Evolutionary conservation across 345 rosid genomes (phyloP).

Genomic region (Abelmoschus esculentus): DNA sequence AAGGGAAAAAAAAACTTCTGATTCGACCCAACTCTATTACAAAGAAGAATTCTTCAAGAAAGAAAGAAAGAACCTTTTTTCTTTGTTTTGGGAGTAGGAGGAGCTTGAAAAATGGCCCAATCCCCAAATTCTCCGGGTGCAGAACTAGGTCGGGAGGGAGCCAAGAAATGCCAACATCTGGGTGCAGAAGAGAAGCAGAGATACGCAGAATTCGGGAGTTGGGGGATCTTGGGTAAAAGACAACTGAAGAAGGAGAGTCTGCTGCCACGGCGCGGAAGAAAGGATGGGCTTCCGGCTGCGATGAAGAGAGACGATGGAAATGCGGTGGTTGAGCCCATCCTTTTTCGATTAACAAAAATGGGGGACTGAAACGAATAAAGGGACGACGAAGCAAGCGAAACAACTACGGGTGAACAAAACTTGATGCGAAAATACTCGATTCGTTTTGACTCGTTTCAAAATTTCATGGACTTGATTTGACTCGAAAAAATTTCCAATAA

Average conservation of each 20-base stretch:
- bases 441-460: no score
- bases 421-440: no score
- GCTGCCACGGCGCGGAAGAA: conserved; percentile 30
- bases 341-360: neutral
- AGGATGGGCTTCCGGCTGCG: conserved; percentile 7
- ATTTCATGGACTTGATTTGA: no score
- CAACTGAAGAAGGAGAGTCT: conserved; percentile 15
- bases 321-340: conserved; percentile 2
- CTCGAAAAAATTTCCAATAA: no score
- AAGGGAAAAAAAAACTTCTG: neutral
- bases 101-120: conserved; percentile 50
- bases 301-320: conserved; percentile 5
- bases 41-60: neutral
- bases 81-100: conserved; percentile 13
- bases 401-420: no score
- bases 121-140: conserved; percentile 36
- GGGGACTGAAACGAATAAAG: neutral
- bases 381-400: neutral
- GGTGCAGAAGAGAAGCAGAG: conserved; percentile 34
- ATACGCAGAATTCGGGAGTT: conserved; percentile 29
- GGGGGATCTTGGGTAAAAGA: conserved; percentile 16
- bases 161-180: conserved; percentile 45
- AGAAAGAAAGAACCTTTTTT: conserved; percentile 31
- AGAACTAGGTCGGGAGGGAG: conserved; percentile 26
- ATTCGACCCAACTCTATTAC: neutral